Evolutionary conservation across 1,139 yeast genomes (phyloP).

Genomic region (Blastobotrys malaysiensis): DNA sequence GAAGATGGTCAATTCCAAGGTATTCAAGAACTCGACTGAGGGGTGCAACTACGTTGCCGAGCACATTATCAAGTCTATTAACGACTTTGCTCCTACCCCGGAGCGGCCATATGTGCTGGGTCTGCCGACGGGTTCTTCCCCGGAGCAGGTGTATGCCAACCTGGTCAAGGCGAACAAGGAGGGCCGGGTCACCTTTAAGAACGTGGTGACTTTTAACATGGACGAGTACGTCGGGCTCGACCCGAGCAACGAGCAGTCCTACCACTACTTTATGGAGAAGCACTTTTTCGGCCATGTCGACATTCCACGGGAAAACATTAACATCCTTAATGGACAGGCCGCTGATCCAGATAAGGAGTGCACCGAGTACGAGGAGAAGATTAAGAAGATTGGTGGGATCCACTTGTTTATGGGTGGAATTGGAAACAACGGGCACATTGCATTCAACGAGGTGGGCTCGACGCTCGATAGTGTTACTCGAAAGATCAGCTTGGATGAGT

Average conservation of each 20-base stretch:
- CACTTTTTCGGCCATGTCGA: slow-evolving; percentile 57
- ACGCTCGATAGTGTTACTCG: slow-evolving; percentile 45
- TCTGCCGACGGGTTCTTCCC: slow-evolving; percentile 62
- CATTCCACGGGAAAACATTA: slow-evolving; percentile 49
- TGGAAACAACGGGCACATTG: slow-evolving; percentile 63
- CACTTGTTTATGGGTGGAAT: slow-evolving; percentile 57
- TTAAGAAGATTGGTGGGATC: slow-evolving; percentile 47
- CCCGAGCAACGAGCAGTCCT: slow-evolving; percentile 49
- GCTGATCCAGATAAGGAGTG: slow-evolving; percentile 46
- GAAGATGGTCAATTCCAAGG: slow-evolving; percentile 1
- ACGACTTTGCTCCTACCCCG: slow-evolving; percentile 44
- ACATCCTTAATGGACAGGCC: slow-evolving; percentile 53
- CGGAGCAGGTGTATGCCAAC: slow-evolving; percentile 51
- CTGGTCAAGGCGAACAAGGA: slow-evolving; percentile 44
- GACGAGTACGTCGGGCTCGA: slow-evolving; percentile 53
- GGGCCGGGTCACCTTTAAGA: slow-evolving; percentile 45
- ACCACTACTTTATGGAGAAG: slow-evolving; percentile 56
- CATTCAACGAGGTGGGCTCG: slow-evolving; percentile 59
- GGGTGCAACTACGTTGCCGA: slow-evolving; percentile 51
- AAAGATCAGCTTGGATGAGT: slow-evolving; percentile 44
- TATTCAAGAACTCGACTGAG: slow-evolving; percentile 24
- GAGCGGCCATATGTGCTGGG: slow-evolving; percentile 53
- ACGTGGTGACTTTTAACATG: slow-evolving; percentile 61
- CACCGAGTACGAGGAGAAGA: slow-evolving; percentile 45
- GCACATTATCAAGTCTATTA: slow-evolving; percentile 44